These are phyloP conservation scores for Fraxinus nigra DNA, from an alignment of 305 asterid genomes.

Conservation along the genomic window DNA sequence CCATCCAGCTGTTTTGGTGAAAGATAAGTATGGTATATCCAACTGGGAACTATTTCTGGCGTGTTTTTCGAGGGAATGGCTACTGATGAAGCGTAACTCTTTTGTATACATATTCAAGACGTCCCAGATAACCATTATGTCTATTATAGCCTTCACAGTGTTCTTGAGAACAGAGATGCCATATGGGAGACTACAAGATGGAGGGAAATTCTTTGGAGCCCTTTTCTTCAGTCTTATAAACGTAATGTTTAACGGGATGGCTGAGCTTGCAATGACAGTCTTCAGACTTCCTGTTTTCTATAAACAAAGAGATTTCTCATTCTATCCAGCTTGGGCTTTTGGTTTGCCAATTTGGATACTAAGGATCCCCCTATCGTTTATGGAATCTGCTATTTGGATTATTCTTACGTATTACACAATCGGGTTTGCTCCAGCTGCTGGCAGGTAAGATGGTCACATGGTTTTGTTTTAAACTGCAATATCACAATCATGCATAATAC, in stretches of 20 bases:
- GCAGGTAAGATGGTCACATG: constrained; percentile 29
- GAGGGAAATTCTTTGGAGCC: constrained; percentile 44
- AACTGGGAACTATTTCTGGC: constrained; percentile 38
- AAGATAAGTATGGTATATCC: constrained; percentile 48
- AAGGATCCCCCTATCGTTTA: constrained; percentile 36
- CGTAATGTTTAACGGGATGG: constrained; percentile 56
- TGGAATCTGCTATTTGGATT: constrained; percentile 46
- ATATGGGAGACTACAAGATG: constrained; percentile 34
- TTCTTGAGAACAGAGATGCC: constrained; percentile 52
- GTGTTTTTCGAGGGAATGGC: constrained; percentile 48
- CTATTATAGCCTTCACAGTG: constrained; percentile 39
- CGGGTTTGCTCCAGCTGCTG: constrained; percentile 53
- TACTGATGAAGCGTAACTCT: constrained; percentile 50
- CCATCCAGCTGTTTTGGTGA: constrained; percentile 46
- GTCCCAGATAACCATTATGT: constrained; percentile 40
- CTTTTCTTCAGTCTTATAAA: constrained; percentile 41
- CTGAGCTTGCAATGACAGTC: constrained; percentile 50
- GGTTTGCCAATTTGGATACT: constrained; percentile 48
- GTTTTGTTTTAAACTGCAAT: not conserved
- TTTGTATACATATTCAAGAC: constrained; percentile 47
- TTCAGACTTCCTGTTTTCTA: constrained; percentile 47
- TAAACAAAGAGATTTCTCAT: constrained; percentile 49
- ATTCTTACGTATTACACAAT: constrained; percentile 50
- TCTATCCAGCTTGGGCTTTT: constrained; percentile 62
- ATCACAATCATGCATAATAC: not conserved